phyloP scores from a whole-genome alignment of 2,329 filamentous ascomycete species.

The Penicillium digitatum region DNA sequence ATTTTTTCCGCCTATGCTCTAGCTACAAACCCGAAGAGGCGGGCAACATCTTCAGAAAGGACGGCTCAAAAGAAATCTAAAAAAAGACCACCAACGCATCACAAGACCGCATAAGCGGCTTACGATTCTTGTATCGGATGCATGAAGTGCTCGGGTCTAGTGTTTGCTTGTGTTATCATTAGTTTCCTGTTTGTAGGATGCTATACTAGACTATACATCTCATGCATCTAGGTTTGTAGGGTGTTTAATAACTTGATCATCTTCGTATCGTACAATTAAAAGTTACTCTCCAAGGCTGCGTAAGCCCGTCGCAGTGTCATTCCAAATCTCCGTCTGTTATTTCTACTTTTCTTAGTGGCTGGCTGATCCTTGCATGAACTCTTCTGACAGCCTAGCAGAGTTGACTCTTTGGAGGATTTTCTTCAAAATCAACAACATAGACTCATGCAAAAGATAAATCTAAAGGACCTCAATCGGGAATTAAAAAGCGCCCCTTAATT shows the following conservation, averaged over 20 bases:
- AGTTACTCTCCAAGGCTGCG: neutral
- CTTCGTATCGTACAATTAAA: neutral
- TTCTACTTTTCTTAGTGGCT: neutral
- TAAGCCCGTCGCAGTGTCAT: neutral
- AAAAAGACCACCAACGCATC: no score
- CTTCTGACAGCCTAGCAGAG: neutral
- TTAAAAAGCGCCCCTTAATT: neutral
- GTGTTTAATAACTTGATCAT: neutral
- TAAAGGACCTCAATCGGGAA: neutral
- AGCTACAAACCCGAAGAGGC: no score
- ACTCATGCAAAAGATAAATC: neutral
- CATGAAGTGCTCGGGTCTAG: neutral
- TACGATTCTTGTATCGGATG: no score
- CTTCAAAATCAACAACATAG: neutral
- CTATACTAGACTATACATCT: neutral
- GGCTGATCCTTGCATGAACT: slow-evolving; percentile 3
- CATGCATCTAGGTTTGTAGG: neutral
- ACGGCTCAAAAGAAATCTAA: no score
- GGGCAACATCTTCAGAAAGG: no score
- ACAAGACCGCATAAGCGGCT: no score
- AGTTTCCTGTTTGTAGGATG: neutral
- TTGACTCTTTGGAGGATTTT: neutral
- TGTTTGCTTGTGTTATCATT: no score
- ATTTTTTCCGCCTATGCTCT: no score
- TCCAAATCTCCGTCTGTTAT: no score